Evolutionary conservation across 495 filamentous ascomycete genomes (phyloP).

Genomic region (Aspergillus sparsus): DNA sequence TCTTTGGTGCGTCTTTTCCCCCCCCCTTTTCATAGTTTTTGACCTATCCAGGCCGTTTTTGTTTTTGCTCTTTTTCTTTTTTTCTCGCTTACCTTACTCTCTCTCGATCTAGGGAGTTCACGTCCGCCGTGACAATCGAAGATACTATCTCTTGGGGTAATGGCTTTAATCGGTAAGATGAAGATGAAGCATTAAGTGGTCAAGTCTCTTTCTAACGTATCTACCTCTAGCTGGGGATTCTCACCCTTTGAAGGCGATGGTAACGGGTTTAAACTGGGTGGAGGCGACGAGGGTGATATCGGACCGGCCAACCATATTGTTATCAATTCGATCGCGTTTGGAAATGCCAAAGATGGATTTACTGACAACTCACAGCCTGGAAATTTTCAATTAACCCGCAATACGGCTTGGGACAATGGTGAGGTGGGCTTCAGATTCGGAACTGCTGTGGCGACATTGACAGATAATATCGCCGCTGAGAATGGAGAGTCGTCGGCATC

Average conservation of each 20-base stretch:
- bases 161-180: slow-evolving; percentile 22
- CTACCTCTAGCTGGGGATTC: slow-evolving; percentile 25
- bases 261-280: slow-evolving; percentile 27
- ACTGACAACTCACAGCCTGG: slow-evolving; percentile 27
- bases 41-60: no score
- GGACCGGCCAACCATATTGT: slow-evolving; percentile 22
- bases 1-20: slow-evolving; percentile 13
- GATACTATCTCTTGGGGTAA: slow-evolving; percentile 27
- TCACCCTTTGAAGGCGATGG: slow-evolving; percentile 27
- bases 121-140: slow-evolving; percentile 26
- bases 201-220: background rate
- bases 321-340: slow-evolving; percentile 22
- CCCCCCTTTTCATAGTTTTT: background rate
- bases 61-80: background rate
- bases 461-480: slow-evolving; percentile 16
- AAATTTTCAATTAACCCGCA: slow-evolving; percentile 21
- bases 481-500: slow-evolving; percentile 21
- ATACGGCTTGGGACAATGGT: slow-evolving; percentile 26
- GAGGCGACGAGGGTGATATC: slow-evolving; percentile 22
- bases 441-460: slow-evolving; percentile 22
- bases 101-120: slow-evolving; percentile 20
- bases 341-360: slow-evolving; percentile 24
- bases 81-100: background rate
- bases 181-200: background rate
- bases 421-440: slow-evolving; percentile 19